These are phyloP conservation scores for Aspergillus calidoustus DNA, from an alignment of 2,329 filamentous ascomycete genomes.

Conservation along the genomic window DNA sequence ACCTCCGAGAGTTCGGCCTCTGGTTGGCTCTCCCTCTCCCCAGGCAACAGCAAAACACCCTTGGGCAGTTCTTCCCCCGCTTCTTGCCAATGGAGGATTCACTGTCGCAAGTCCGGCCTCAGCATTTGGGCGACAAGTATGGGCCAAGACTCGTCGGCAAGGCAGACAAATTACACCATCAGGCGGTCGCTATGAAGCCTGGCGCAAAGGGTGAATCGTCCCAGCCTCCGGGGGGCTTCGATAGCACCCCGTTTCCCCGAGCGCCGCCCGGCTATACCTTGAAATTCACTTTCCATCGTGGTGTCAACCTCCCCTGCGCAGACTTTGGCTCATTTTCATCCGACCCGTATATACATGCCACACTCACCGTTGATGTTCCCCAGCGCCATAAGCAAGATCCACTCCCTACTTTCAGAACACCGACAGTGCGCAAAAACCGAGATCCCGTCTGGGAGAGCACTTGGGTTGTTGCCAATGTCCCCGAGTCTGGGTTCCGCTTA, in stretches of 20 bases:
- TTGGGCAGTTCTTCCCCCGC: not conserved
- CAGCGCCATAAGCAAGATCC: conserved; percentile 87
- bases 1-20: not conserved
- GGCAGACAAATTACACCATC: conserved; percentile 45
- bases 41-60: conserved; percentile 16
- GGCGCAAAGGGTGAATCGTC: conserved; percentile 14
- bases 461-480: conserved; percentile 89
- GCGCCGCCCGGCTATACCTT: conserved; percentile 80
- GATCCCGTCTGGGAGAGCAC: conserved; percentile 81
- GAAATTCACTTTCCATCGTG: conserved; percentile 81
- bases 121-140: conserved; percentile 38
- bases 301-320: conserved; percentile 78
- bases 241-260: conserved; percentile 75
- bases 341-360: conserved; percentile 80
- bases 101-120: conserved; percentile 27
- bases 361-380: conserved; percentile 72
- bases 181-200: conserved; percentile 33
- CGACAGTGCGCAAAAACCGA: conserved; percentile 71
- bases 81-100: conserved; percentile 20
- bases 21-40: not conserved
- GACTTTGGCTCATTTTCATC: conserved; percentile 78
- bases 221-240: conserved; percentile 75
- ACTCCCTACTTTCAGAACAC: conserved; percentile 72
- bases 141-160: conserved; percentile 46
- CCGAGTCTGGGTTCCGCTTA: conserved; percentile 76